phyloP scores from a whole-genome alignment of 2,329 filamentous ascomycete genomes.

The Aspergillus viridinutans region DNA sequence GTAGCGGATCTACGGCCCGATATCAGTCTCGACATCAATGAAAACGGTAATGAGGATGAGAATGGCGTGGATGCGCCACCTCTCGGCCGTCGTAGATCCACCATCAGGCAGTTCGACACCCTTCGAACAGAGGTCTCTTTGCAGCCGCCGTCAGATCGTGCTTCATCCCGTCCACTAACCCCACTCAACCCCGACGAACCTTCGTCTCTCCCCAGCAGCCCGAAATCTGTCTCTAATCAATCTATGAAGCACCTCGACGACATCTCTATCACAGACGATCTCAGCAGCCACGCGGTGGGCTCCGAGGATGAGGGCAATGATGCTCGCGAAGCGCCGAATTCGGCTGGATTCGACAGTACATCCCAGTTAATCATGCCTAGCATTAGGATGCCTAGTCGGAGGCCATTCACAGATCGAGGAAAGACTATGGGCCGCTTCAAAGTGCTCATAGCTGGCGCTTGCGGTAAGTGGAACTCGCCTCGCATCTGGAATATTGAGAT shows the following conservation, averaged over 20 bases:
- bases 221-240: slow-evolving; percentile 56
- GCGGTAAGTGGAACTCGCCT: slow-evolving; percentile 50
- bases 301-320: slow-evolving; percentile 55
- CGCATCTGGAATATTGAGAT: neutral
- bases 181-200: slow-evolving; percentile 47
- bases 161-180: slow-evolving; percentile 42
- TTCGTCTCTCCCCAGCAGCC: slow-evolving; percentile 54
- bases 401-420: slow-evolving; percentile 85
- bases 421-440: slow-evolving; percentile 82
- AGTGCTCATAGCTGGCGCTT: slow-evolving; percentile 76
- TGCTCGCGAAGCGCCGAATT: slow-evolving; percentile 20
- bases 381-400: slow-evolving; percentile 80
- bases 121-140: slow-evolving; percentile 15
- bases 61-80: slow-evolving; percentile 20
- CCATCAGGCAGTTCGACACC: slow-evolving; percentile 19
- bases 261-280: slow-evolving; percentile 52
- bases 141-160: slow-evolving; percentile 18
- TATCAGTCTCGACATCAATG: slow-evolving; percentile 17
- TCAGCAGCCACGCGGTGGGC: slow-evolving; percentile 51
- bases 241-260: slow-evolving; percentile 58
- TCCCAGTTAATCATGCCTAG: slow-evolving; percentile 97
- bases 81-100: slow-evolving; percentile 28
- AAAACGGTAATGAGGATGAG: slow-evolving; percentile 18
- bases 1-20: slow-evolving; percentile 1
- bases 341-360: slow-evolving; percentile 32